phyloP scores from a whole-genome alignment of 192 early-diverging fungal species.

The Irineochytrium annulatum region DNA sequence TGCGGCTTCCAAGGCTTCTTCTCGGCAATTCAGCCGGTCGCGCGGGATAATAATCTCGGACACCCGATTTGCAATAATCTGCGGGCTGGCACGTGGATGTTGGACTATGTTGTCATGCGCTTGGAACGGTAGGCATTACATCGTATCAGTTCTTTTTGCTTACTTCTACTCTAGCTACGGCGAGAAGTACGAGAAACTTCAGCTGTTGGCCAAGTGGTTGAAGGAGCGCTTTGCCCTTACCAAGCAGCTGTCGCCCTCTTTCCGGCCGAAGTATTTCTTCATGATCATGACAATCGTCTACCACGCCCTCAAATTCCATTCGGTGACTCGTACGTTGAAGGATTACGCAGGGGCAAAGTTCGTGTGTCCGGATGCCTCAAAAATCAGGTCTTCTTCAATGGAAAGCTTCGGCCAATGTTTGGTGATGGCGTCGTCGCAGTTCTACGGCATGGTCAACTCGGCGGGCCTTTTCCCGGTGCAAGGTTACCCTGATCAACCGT shows the following conservation, averaged over 20 bases:
- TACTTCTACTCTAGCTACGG: constrained; percentile 28
- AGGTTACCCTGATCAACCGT: constrained; percentile 3
- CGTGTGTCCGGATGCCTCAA: constrained; percentile 67
- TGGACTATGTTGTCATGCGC: constrained; percentile 80
- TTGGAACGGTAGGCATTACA: constrained; percentile 51
- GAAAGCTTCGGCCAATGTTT: constrained; percentile 68
- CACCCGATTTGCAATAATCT: constrained; percentile 89
- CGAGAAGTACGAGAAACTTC: constrained; percentile 30
- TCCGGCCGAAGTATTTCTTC: constrained; percentile 93
- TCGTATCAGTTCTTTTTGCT: constrained; percentile 11
- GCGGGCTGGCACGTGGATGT: constrained; percentile 84
- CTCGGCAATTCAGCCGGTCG: constrained; percentile 73
- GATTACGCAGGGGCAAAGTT: constrained; percentile 53
- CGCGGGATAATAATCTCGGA: constrained; percentile 84
- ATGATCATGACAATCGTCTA: constrained; percentile 75
- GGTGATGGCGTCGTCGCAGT: constrained; percentile 77
- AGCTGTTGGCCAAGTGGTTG: constrained; percentile 70
- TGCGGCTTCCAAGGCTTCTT: constrained; percentile 92
- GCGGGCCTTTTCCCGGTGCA: constrained; percentile 69
- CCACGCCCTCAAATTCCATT: constrained; percentile 51
- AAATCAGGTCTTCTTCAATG: constrained; percentile 48
- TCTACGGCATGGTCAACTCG: constrained; percentile 78
- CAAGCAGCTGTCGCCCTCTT: constrained; percentile 71
- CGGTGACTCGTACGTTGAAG: not conserved
- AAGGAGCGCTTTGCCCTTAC: constrained; percentile 65